Percentiles rank a stretch among this genome's conserved stretches.
These are phyloP conservation scores for Triticum timopheevii DNA, from an alignment of 176 grass and related monocot genomes.

Conservation along the genomic window DNA sequence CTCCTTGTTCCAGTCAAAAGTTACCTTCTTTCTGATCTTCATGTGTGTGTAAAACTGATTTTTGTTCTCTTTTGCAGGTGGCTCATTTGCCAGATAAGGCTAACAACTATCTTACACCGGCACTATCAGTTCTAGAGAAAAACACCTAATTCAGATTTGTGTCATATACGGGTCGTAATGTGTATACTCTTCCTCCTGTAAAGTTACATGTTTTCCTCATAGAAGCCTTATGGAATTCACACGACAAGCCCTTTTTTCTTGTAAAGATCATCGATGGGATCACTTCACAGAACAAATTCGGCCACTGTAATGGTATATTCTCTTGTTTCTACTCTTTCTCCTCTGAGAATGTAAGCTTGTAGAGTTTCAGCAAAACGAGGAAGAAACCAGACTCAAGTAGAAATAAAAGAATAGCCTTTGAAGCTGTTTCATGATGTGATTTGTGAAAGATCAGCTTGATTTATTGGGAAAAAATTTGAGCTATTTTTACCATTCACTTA, in stretches of 20 bases:
- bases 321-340: background rate
- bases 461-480: too few relatives aligned
- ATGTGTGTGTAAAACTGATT: background rate
- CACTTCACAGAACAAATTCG: slow-evolving; percentile 7
- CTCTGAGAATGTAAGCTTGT: background rate
- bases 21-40: slow-evolving; percentile 3
- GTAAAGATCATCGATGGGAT: slow-evolving; percentile 29
- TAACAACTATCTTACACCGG: slow-evolving; percentile 96
- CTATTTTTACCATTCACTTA: too few relatives aligned
- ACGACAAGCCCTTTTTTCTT: slow-evolving; percentile 22
- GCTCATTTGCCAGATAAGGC: slow-evolving; percentile 99
- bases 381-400: background rate
- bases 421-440: background rate
- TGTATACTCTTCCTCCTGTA: slow-evolving; percentile 46
- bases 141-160: slow-evolving; percentile 59
- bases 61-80: slow-evolving; percentile 50
- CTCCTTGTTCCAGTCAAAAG: background rate
- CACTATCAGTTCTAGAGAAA: slow-evolving; percentile 92
- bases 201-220: slow-evolving; percentile 28
- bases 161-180: slow-evolving; percentile 31
- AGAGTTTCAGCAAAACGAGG: background rate
- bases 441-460: background rate
- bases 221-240: slow-evolving; percentile 36
- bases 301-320: slow-evolving; percentile 22
- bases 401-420: background rate